phyloP scores from a whole-genome alignment of 768 basidiomycete genomes.

The Naematelia encephala region DNA sequence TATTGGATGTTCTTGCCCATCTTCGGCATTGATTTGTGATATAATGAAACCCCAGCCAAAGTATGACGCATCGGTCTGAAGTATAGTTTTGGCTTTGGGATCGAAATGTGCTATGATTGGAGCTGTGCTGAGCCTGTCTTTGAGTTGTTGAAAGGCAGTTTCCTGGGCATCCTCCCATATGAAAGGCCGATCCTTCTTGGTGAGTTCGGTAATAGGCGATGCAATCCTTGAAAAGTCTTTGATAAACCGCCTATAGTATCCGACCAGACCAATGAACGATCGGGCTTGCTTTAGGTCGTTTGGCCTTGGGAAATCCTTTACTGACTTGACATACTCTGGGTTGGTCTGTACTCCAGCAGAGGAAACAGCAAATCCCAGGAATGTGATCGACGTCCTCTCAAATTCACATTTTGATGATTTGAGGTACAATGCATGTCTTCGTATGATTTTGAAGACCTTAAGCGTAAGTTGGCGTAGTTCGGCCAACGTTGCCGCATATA shows the following conservation, averaged over 20 bases:
- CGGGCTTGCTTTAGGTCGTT: constrained; percentile 17
- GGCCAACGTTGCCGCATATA: constrained; percentile 12
- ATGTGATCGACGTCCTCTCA: not conserved
- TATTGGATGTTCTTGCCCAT: constrained; percentile 15
- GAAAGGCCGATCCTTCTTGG: constrained; percentile 13
- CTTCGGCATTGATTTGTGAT: constrained; percentile 24
- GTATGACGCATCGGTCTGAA: constrained; percentile 42
- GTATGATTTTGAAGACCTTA: constrained; percentile 12
- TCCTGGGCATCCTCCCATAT: not conserved
- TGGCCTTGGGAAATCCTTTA: constrained; percentile 31
- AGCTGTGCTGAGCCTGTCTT: not conserved
- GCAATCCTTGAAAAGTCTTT: constrained; percentile 21
- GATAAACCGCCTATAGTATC: constrained; percentile 31
- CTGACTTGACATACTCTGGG: not conserved
- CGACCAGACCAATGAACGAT: constrained; percentile 24
- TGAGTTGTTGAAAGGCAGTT: not conserved
- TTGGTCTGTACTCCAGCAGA: not conserved
- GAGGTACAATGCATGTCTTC: constrained; percentile 1
- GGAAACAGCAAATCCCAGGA: constrained; percentile 8
- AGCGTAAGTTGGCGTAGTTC: constrained; percentile 7
- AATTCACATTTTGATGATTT: constrained; percentile 14
- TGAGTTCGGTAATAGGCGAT: constrained; percentile 7
- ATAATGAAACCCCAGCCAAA: constrained; percentile 46
- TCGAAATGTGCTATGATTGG: constrained; percentile 12
- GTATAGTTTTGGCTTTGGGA: constrained; percentile 3